Conservation (phyloP, 2,329 filamentous ascomycete genomes). For the Cladophialophora chaetospira region DNA sequence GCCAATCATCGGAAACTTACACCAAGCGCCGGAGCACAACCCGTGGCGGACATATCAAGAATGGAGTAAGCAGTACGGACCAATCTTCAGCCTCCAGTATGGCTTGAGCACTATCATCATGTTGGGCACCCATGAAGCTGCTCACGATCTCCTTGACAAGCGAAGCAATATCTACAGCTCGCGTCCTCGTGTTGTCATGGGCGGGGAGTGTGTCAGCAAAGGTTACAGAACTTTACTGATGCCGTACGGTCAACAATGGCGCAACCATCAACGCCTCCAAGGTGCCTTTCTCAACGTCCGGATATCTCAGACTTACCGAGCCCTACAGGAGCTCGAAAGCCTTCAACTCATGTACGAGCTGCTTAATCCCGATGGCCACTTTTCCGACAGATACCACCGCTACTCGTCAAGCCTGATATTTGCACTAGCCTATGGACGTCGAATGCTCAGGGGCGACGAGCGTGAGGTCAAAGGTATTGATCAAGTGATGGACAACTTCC, state of each 20-base stretch:
- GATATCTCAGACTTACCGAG: constrained; percentile 48
- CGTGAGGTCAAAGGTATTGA: constrained; percentile 51
- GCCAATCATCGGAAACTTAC: constrained; percentile 5
- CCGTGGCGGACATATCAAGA: constrained; percentile 33
- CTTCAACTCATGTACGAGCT: constrained; percentile 48
- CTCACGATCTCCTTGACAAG: constrained; percentile 43
- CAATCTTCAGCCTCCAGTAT: constrained; percentile 40
- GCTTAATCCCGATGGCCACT: constrained; percentile 42
- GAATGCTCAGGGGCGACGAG: constrained; percentile 45
- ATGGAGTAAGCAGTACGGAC: constrained; percentile 42
- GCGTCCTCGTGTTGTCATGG: constrained; percentile 35
- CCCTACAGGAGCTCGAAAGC: constrained; percentile 53
- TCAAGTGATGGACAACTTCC: constrained; percentile 52
- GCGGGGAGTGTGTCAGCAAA: constrained; percentile 35
- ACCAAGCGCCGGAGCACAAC: not conserved
- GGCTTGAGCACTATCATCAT: constrained; percentile 40
- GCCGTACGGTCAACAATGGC: constrained; percentile 53
- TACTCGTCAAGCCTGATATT: constrained; percentile 55
- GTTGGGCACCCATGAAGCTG: constrained; percentile 37
- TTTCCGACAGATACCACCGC: constrained; percentile 50
- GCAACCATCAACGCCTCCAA: constrained; percentile 45
- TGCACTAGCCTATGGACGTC: constrained; percentile 54
- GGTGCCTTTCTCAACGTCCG: constrained; percentile 49
- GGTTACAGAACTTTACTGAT: constrained; percentile 51
- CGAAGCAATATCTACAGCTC: constrained; percentile 43